phyloP scores from a whole-genome alignment of 805 yeast genomes.

The Yarrowia sp. region DNA sequence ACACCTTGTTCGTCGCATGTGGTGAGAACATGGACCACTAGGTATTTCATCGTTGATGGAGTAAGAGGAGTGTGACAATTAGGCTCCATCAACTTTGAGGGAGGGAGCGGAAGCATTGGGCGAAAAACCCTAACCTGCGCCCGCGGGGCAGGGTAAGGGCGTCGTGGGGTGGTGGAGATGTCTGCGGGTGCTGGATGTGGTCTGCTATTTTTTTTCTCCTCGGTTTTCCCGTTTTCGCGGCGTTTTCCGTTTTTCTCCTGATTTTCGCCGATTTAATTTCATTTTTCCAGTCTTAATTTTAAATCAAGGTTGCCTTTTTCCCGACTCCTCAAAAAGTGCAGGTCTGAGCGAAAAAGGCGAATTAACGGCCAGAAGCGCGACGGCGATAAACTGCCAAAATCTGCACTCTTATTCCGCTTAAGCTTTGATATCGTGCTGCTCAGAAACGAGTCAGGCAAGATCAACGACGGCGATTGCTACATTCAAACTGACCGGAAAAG shows the following conservation, averaged over 20 bases:
- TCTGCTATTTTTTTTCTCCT: too few relatives aligned
- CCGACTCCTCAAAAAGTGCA: background rate
- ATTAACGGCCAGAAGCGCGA: background rate
- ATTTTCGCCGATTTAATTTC: background rate
- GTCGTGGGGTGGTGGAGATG: too few relatives aligned
- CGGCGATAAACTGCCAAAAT: background rate
- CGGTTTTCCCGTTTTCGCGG: too few relatives aligned
- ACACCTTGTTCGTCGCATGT: slow-evolving; percentile 65
- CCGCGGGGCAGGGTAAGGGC: too few relatives aligned
- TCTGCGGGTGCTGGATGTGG: too few relatives aligned
- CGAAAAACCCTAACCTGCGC: background rate
- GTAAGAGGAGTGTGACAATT: background rate
- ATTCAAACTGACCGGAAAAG: too few relatives aligned
- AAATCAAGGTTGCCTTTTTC: background rate
- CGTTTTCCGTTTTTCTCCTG: too few relatives aligned
- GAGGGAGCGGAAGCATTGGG: background rate
- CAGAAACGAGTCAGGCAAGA: too few relatives aligned
- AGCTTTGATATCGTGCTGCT: background rate
- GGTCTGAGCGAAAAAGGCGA: slow-evolving; percentile 5
- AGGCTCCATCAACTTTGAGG: background rate
- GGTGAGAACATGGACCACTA: slow-evolving; percentile 60
- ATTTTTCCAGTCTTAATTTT: background rate
- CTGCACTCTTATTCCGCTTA: background rate
- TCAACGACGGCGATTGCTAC: too few relatives aligned
- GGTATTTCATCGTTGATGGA: slow-evolving; percentile 40